Conservation (phyloP, 805 yeast genomes). For the Metschnikowia gelsemii region DNA sequence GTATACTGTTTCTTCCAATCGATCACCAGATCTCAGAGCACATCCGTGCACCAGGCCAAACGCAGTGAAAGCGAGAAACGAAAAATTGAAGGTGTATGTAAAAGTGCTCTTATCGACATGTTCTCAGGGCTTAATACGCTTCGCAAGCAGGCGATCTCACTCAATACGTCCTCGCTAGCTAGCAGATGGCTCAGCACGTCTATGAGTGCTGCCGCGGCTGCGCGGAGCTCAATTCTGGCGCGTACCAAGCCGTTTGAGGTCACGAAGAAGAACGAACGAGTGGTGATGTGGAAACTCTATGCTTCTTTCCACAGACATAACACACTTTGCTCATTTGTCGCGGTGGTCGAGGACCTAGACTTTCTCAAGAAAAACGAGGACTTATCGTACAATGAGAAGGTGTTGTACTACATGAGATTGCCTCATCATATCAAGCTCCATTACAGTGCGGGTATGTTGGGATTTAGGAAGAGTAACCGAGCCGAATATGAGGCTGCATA, state of each 20-base stretch:
- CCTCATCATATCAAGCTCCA: conserved; percentile 73
- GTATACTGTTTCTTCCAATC: too few species aligned
- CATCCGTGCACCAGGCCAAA: conserved; percentile 15
- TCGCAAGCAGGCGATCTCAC: conserved; percentile 13
- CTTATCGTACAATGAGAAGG: conserved; percentile 63
- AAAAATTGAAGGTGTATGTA: background rate
- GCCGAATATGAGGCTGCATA: conserved; percentile 92
- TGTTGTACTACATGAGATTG: conserved; percentile 71
- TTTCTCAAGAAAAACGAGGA: conserved; percentile 55
- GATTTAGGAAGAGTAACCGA: conserved; percentile 85
- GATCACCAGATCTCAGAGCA: background rate
- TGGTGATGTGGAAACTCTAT: conserved; percentile 69
- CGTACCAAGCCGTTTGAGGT: conserved; percentile 9
- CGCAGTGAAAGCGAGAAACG: conserved; percentile 2
- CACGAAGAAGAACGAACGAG: conserved; percentile 26
- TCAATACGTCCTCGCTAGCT: conserved; percentile 8
- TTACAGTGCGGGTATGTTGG: conserved; percentile 79
- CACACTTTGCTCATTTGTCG: conserved; percentile 73
- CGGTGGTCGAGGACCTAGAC: conserved; percentile 64
- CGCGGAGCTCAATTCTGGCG: conserved; percentile 5
- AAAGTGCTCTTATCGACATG: conserved; percentile 9
- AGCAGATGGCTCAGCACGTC: conserved; percentile 14
- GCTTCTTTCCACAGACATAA: conserved; percentile 80
- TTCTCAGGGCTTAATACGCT: conserved; percentile 16
- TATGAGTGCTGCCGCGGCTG: conserved; percentile 6